These are phyloP conservation scores for Penicillium cataractarum DNA, from an alignment of 495 filamentous ascomycete genomes.

Conservation along the genomic window DNA sequence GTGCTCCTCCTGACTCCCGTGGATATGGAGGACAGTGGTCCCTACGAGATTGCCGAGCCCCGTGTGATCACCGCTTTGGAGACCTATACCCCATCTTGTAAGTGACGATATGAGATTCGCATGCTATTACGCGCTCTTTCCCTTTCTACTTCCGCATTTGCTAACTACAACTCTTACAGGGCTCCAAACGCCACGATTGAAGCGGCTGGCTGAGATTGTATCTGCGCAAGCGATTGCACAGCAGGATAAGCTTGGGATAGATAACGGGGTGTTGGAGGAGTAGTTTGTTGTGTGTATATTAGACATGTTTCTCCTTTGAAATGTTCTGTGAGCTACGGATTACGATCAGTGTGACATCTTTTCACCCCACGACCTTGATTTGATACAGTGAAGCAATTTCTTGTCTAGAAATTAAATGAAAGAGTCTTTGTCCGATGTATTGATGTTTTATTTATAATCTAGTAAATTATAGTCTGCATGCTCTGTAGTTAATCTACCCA, in stretches of 20 bases:
- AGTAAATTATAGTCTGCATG: no score
- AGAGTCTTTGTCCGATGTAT: neutral
- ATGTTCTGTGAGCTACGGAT: slow-evolving; percentile 37
- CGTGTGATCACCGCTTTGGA: slow-evolving; percentile 94
- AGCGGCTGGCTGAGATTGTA: slow-evolving; percentile 95
- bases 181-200: slow-evolving; percentile 94
- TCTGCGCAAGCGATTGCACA: slow-evolving; percentile 93
- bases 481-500: neutral
- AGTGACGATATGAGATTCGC: slow-evolving; percentile 33
- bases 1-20: slow-evolving; percentile 90
- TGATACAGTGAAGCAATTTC: slow-evolving; percentile 32
- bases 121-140: neutral
- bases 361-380: slow-evolving; percentile 20
- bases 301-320: slow-evolving; percentile 26
- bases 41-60: slow-evolving; percentile 98
- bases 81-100: slow-evolving; percentile 96
- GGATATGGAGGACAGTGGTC: slow-evolving; percentile 99
- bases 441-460: no score
- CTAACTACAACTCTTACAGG: slow-evolving; percentile 46
- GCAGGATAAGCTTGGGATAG: slow-evolving; percentile 78
- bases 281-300: slow-evolving; percentile 40
- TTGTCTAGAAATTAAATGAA: neutral
- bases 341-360: slow-evolving; percentile 30
- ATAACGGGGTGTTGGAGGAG: slow-evolving; percentile 38
- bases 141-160: neutral